Conservation (phyloP, 2,329 filamentous ascomycete species). For the Cladophialophora bantiana region DNA sequence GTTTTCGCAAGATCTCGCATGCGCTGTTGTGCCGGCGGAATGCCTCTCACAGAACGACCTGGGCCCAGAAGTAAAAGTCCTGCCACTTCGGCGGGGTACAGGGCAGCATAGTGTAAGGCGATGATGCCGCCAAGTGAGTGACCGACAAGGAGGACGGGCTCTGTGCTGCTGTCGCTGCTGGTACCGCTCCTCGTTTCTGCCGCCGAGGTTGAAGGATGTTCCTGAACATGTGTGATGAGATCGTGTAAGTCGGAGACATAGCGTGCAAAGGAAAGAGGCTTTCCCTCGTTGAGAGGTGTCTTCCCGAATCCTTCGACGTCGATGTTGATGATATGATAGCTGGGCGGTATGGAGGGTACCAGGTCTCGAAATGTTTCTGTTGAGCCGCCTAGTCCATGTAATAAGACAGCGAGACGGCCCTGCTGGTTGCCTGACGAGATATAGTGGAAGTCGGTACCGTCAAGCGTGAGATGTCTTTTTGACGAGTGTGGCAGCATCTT, state of each 20-base stretch:
- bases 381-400: constrained; percentile 45
- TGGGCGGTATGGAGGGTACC: constrained; percentile 30
- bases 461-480: constrained; percentile 21
- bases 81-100: constrained; percentile 38
- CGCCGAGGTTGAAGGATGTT: constrained; percentile 20
- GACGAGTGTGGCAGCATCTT: constrained; percentile 19
- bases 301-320: constrained; percentile 45
- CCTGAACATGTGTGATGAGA: constrained; percentile 38
- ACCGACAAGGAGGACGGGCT: constrained; percentile 43
- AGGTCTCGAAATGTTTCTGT: constrained; percentile 35
- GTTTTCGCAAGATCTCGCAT: constrained; percentile 44
- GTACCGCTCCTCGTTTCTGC: constrained; percentile 6
- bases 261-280: constrained; percentile 37
- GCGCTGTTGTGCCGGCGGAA: constrained; percentile 43
- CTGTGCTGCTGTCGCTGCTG: constrained; percentile 11
- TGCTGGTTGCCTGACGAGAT: constrained; percentile 36
- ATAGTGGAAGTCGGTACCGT: constrained; percentile 43
- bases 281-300: constrained; percentile 31
- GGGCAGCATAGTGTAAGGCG: constrained; percentile 48
- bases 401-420: constrained; percentile 41
- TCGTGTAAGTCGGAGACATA: constrained; percentile 43
- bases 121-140: constrained; percentile 49
- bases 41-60: constrained; percentile 44
- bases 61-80: constrained; percentile 46
- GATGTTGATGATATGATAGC: constrained; percentile 38